Percentiles rank a stretch among this genome's conserved stretches.
Conservation (phyloP, 2,329 filamentous ascomycete genomes). For the Calonectria crousiana region DNA sequence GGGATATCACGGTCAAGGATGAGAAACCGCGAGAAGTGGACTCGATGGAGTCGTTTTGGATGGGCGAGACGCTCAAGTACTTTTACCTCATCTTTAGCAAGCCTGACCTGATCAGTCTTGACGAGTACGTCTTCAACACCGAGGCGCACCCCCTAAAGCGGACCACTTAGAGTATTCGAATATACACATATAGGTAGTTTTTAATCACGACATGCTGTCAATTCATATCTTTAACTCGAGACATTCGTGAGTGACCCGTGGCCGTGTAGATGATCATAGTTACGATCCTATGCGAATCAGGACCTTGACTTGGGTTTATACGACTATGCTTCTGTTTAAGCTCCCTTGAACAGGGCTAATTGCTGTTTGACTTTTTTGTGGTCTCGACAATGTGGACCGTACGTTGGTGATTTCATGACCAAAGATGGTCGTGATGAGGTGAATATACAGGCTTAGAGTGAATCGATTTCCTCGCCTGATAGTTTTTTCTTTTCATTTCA, state of each 20-base stretch:
- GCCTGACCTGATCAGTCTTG: conserved; percentile 58
- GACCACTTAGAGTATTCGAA: conserved; percentile 12
- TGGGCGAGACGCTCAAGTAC: conserved; percentile 49
- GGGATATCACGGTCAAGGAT: conserved; percentile 49
- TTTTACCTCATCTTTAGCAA: conserved; percentile 44
- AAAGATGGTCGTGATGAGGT: neutral
- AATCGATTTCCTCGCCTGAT: neutral
- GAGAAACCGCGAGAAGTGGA: conserved; percentile 59
- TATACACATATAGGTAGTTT: neutral
- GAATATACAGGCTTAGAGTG: neutral
- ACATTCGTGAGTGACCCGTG: neutral
- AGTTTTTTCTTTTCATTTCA: neutral
- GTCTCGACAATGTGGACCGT: neutral
- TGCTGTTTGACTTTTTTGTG: no score
- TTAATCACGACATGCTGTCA: neutral
- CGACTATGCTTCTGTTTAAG: neutral
- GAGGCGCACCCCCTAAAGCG: conserved; percentile 41
- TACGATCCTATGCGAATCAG: no score
- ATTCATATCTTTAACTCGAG: neutral
- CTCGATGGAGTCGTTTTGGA: conserved; percentile 67
- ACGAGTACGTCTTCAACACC: conserved; percentile 44
- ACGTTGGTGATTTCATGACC: neutral
- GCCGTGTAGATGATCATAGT: neutral
- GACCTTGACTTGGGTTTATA: neutral
- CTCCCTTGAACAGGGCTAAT: neutral